These are phyloP conservation scores for Cladorrhinum sp. DNA, from an alignment of 2,329 filamentous ascomycete genomes.

Conservation along the genomic window DNA sequence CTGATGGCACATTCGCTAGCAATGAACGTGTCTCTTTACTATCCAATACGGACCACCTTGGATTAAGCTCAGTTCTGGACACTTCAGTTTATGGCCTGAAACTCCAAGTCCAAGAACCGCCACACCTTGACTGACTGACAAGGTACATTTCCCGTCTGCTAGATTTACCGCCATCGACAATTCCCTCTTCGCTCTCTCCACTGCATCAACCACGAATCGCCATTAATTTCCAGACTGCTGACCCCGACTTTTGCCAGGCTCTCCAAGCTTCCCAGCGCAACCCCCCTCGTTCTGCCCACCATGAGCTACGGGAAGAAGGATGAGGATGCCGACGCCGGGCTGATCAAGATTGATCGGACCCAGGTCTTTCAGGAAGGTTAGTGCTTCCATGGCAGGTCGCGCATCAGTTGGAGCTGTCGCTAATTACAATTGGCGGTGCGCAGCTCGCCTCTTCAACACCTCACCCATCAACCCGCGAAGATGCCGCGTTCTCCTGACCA, in stretches of 20 bases:
- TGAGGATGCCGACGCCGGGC: conserved; percentile 88
- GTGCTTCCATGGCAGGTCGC: conserved; percentile 25
- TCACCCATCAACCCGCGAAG: conserved; percentile 94
- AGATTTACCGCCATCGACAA: background rate
- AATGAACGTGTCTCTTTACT: background rate
- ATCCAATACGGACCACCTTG: conserved; percentile 25
- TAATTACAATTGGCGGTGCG: conserved; percentile 16
- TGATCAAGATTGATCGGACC: conserved; percentile 97
- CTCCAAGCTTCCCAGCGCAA: conserved; percentile 18
- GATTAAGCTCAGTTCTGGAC: conserved; percentile 31
- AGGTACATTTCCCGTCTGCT: background rate
- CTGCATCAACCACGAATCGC: background rate
- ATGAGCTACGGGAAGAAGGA: conserved; percentile 99
- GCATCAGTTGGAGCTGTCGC: conserved; percentile 10
- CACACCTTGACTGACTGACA: background rate
- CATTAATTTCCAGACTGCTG: conserved; percentile 14
- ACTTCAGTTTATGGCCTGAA: conserved; percentile 1
- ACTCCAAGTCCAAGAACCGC: background rate
- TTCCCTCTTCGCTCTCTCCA: background rate
- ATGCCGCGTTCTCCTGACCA: conserved; percentile 96
- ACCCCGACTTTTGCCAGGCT: conserved; percentile 19
- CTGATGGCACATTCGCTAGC: conserved; percentile 13
- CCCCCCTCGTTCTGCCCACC: conserved; percentile 40
- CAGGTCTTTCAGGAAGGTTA: conserved; percentile 98
- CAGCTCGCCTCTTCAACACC: conserved; percentile 96